Conservation (phyloP, 2,329 filamentous ascomycete species). For the Ophiocordyceps camponoti-floridani region DNA sequence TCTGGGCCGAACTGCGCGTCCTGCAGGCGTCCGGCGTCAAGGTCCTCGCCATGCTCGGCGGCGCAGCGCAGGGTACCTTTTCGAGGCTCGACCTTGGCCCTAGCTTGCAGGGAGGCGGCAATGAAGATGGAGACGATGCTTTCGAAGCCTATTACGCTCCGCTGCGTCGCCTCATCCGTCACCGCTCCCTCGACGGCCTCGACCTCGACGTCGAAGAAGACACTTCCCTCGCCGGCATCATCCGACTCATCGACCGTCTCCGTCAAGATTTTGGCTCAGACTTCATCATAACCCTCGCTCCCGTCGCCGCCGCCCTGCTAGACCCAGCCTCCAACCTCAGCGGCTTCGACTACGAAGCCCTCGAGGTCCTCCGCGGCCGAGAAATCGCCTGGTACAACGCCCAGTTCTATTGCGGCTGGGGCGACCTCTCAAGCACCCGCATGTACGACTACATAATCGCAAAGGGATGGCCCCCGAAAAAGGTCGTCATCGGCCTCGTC, state of each 20-base stretch:
- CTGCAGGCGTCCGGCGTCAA: conserved; percentile 60
- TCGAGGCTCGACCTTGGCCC: conserved; percentile 25
- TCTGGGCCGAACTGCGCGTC: conserved; percentile 63
- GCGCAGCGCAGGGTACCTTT: conserved; percentile 62
- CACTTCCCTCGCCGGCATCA: conserved; percentile 48
- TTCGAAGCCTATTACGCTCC: conserved; percentile 64
- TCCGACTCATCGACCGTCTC: conserved; percentile 48
- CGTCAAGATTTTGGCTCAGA: conserved; percentile 47
- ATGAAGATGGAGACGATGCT: conserved; percentile 28
- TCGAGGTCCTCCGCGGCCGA: conserved; percentile 48
- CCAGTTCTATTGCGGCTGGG: conserved; percentile 90
- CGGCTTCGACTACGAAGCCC: conserved; percentile 62
- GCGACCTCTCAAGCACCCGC: conserved; percentile 27
- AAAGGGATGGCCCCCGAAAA: conserved; percentile 53
- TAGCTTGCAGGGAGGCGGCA: conserved; percentile 21
- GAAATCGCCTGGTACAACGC: conserved; percentile 75
- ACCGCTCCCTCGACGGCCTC: conserved; percentile 46
- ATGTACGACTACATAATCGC: conserved; percentile 33
- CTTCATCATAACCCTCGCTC: conserved; percentile 68
- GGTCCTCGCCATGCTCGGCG: conserved; percentile 74
- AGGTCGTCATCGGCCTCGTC: conserved; percentile 64
- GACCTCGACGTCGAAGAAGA: conserved; percentile 69
- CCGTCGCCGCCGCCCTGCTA: conserved; percentile 58
- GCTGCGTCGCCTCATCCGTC: conserved; percentile 44
- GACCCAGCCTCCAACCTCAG: conserved; percentile 43